Evolutionary conservation across 495 filamentous ascomycete genomes (phyloP).

Genomic region (Chaetomium cochliodes): DNA sequence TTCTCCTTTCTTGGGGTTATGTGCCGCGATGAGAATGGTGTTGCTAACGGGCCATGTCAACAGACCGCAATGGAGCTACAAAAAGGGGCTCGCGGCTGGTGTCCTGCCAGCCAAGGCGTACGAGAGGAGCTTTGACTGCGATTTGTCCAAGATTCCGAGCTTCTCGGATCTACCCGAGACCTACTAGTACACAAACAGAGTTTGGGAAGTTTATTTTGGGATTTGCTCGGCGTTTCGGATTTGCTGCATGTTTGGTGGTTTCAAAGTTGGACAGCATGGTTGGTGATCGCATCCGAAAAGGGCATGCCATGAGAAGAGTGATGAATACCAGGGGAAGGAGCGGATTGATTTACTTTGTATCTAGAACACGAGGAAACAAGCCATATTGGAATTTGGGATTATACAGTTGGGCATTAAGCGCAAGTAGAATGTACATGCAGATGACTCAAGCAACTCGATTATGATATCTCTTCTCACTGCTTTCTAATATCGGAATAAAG

Average conservation of each 20-base stretch:
- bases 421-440: no score
- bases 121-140: conserved; percentile 72
- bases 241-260: not conserved
- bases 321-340: no score
- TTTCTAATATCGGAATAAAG: no score
- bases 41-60: conserved; percentile 41
- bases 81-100: conserved; percentile 75
- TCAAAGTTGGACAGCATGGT: not conserved
- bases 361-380: no score
- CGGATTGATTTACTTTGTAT: no score
- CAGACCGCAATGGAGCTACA: conserved; percentile 92
- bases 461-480: no score
- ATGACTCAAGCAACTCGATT: no score
- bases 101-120: conserved; percentile 81
- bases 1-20: not conserved
- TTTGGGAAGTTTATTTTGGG: not conserved
- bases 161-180: conserved; percentile 67
- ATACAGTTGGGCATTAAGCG: no score
- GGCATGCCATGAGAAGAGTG: no score
- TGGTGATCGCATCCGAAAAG: no score
- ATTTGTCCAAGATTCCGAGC: conserved; percentile 59
- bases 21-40: not conserved
- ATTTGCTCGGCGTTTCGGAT: conserved; percentile 12
- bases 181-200: conserved; percentile 50
- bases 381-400: no score